Conservation (phyloP, 306 rosid genomes). For the Trifolium subterraneum region DNA sequence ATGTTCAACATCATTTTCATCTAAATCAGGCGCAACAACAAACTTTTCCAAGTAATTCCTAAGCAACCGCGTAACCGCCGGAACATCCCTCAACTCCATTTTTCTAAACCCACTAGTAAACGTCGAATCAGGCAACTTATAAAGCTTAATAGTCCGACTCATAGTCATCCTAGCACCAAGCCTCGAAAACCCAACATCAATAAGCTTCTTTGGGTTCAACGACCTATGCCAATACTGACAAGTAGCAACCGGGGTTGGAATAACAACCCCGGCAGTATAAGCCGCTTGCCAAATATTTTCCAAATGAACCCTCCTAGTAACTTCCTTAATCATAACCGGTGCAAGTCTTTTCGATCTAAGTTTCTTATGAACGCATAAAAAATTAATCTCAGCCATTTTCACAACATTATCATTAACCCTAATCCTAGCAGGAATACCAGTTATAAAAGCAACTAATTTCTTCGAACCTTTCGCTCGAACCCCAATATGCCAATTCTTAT, state of each 20-base stretch:
- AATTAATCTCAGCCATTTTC: constrained; percentile 86
- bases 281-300: constrained; percentile 89
- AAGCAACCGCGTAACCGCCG: constrained; percentile 77
- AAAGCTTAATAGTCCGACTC: constrained; percentile 83
- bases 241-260: constrained; percentile 62
- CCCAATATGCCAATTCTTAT: constrained; percentile 76
- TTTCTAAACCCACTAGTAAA: constrained; percentile 72
- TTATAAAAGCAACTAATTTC: constrained; percentile 58
- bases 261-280: constrained; percentile 88
- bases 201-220: constrained; percentile 85
- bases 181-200: constrained; percentile 89
- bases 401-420: constrained; percentile 60
- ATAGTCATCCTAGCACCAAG: constrained; percentile 92
- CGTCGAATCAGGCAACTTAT: constrained; percentile 69
- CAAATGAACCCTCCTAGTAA: constrained; percentile 86
- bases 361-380: constrained; percentile 86
- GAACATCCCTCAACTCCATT: constrained; percentile 80
- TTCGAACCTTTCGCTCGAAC: constrained; percentile 69
- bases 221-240: constrained; percentile 87
- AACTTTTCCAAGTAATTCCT: constrained; percentile 68
- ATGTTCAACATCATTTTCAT: constrained; percentile 82
- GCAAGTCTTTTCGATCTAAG: constrained; percentile 83
- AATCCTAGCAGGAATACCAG: constrained; percentile 84
- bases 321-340: constrained; percentile 88
- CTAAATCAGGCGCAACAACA: constrained; percentile 80